Evolutionary conservation across 345 rosid genomes (phyloP).

Genomic region (Moringa oleifera): DNA sequence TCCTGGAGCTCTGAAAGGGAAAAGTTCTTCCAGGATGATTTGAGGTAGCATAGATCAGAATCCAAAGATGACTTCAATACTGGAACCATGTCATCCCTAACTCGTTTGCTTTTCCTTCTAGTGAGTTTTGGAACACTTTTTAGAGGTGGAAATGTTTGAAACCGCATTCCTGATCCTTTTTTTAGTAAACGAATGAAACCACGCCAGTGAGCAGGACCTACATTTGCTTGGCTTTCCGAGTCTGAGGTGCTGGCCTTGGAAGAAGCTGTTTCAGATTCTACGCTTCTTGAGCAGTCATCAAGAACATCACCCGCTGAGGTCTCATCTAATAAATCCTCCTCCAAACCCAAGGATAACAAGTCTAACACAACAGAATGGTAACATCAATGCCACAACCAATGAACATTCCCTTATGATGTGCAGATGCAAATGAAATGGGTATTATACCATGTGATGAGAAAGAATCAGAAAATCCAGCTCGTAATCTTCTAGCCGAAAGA

Average conservation of each 20-base stretch:
- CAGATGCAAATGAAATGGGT: background rate
- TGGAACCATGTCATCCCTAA: conserved; percentile 52
- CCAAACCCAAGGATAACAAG: conserved; percentile 16
- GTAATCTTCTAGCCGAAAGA: conserved; percentile 25
- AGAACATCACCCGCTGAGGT: conserved; percentile 13
- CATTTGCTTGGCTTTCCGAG: conserved; percentile 28
- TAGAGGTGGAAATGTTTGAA: conserved; percentile 38
- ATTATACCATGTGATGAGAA: conserved; percentile 40
- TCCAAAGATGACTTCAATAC: conserved; percentile 37
- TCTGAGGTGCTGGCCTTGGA: conserved; percentile 55
- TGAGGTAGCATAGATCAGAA: conserved; percentile 54
- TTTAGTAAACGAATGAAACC: conserved; percentile 54
- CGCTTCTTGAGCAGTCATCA: conserved; percentile 31
- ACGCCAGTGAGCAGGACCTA: conserved; percentile 33
- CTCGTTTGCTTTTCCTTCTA: conserved; percentile 55
- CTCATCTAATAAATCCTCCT: conserved; percentile 9
- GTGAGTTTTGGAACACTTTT: conserved; percentile 56
- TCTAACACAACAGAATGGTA: conserved; percentile 21
- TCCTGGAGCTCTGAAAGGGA: conserved; percentile 55
- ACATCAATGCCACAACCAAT: background rate
- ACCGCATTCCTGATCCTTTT: conserved; percentile 47
- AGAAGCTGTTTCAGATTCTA: conserved; percentile 36
- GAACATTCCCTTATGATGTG: background rate
- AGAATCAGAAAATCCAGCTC: conserved; percentile 46
- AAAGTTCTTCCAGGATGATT: conserved; percentile 75